A percentile compares a stretch with the other conserved stretches of the same genome.
Evolutionary conservation across 2,329 filamentous ascomycete genomes (phyloP).

Genomic region (Aspergillus quadrilineatus): DNA sequence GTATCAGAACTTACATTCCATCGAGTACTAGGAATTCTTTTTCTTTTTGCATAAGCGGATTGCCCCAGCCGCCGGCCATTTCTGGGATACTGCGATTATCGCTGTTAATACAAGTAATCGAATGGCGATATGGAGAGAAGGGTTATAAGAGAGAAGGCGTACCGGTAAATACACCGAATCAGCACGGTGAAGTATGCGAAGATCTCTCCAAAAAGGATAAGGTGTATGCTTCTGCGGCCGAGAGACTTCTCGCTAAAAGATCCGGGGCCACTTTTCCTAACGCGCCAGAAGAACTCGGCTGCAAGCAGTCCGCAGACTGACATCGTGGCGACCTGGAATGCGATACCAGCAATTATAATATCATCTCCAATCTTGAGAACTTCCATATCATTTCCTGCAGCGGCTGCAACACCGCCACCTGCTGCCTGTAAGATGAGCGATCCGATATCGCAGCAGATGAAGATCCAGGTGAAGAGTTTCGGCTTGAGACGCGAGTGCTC

Average conservation of each 20-base stretch:
- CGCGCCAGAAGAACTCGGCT: constrained; percentile 48
- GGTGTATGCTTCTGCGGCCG: constrained; percentile 23
- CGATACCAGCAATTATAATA: constrained; percentile 59
- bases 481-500: constrained; percentile 50
- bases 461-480: constrained; percentile 57
- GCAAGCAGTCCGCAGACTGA: constrained; percentile 37
- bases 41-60: constrained; percentile 48
- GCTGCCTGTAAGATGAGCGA: constrained; percentile 60
- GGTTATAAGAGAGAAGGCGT: constrained; percentile 10
- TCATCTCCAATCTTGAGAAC: constrained; percentile 52
- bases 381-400: constrained; percentile 41
- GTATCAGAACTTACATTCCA: constrained; percentile 43
- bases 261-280: constrained; percentile 28
- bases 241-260: constrained; percentile 27
- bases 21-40: constrained; percentile 50
- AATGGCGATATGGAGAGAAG: background rate
- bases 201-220: constrained; percentile 30
- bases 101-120: background rate
- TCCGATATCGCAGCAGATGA: constrained; percentile 59
- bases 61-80: constrained; percentile 53
- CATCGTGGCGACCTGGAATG: constrained; percentile 56
- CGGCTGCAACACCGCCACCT: constrained; percentile 59
- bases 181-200: constrained; percentile 42
- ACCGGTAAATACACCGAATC: constrained; percentile 48
- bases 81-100: constrained; percentile 44